These are phyloP conservation scores for Capronia coronata DNA, from an alignment of 2,329 filamentous ascomycete species.

Conservation along the genomic window DNA sequence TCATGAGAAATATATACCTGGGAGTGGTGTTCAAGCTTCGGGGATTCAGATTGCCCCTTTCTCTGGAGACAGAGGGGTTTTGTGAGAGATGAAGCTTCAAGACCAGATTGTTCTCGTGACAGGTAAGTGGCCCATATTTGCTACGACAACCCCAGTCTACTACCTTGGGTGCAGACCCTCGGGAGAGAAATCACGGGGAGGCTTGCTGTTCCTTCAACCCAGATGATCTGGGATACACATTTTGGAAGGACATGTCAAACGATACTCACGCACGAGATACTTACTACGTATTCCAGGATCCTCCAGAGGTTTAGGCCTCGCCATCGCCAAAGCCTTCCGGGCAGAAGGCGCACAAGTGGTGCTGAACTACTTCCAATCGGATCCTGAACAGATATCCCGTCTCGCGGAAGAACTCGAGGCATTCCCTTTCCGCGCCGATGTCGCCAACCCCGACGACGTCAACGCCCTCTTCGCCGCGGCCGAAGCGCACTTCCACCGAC, in stretches of 20 bases:
- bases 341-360: constrained; percentile 16
- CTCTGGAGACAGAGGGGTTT: too few relatives aligned
- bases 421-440: constrained; percentile 17
- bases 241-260: neutral
- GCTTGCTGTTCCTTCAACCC: too few relatives aligned
- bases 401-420: constrained; percentile 14
- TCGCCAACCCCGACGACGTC: constrained; percentile 16
- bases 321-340: constrained; percentile 19
- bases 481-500: constrained; percentile 9
- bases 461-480: constrained; percentile 16
- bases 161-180: too few relatives aligned
- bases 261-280: neutral
- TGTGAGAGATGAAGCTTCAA: constrained; percentile 12
- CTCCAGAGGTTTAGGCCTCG: constrained; percentile 20
- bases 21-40: too few relatives aligned
- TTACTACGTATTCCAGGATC: constrained; percentile 8
- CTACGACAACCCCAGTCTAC: too few relatives aligned
- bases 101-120: constrained; percentile 22
- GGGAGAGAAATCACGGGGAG: too few relatives aligned
- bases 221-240: neutral
- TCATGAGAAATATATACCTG: too few relatives aligned
- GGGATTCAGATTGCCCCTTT: too few relatives aligned
- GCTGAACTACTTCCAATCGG: constrained; percentile 18
- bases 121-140: constrained; percentile 5
- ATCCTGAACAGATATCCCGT: neutral